Base-by-base conservation (phyloP, 2,329 filamentous ascomycete genomes). In the Colletotrichum viniferum region DNA sequence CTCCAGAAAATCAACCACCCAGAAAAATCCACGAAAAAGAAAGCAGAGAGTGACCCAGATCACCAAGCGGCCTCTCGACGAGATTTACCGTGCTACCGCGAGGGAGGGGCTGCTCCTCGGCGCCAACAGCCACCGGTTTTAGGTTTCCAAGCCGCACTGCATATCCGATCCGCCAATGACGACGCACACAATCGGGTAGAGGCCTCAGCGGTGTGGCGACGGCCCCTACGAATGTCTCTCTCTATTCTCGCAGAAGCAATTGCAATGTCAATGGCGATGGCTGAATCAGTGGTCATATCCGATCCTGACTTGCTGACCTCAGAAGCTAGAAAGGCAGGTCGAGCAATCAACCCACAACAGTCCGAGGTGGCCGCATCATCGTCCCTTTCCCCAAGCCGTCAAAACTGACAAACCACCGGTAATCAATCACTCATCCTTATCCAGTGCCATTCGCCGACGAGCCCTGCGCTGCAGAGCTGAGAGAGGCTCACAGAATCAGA, bases 121-220 rank as follows among this genome's bases (percentile, higher is more conserved):
- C 61, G 61, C 52, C 52, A 58, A 26, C 28, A 55, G 48, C 72
- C 72, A 71, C 72, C 60, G 67, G 67, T 61, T 74, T 66, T 66
- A 71, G 68, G 32, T 62, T 74, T 66, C 30, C 18, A 38, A 74
- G 68, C 36, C 60, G 52, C 67, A 61, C 68, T 28, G 30, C 16
- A 52, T 66, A 7, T 34, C 67, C 48, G 34, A 43, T 26, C 48
- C 32, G 32, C 16, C n/a, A 60, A 32, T 55, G 34, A 43, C 38
- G 14, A 30, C 63, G 48, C 43, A 56, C 56, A 16, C 69, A 43
- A 34, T 32, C 21, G 38, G 38, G 2, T 18, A 32, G 36, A 63
- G 62, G 36, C 21, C 36, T 65, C 10, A 52, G 38, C 62, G 30
- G 24, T 30, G 28, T 65, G 62, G 62, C 62, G 36, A 65, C 34